Conservation (phyloP, 1,284 basidiomycete genomes). For the Grifola frondosa region DNA sequence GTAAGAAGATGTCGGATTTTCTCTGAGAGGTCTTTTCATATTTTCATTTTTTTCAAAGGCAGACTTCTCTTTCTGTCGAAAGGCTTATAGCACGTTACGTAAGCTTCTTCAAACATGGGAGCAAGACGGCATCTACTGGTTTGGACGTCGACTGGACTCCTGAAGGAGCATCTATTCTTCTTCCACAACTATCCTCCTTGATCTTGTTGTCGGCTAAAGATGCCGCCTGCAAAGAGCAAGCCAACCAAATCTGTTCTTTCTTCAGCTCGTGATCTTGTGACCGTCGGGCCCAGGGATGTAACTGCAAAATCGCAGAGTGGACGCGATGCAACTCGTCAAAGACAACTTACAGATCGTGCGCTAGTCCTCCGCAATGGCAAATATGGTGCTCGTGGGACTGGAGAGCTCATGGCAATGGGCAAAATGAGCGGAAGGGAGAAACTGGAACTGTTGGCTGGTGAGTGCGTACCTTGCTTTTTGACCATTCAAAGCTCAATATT, state of each 20-base stretch:
- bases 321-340: slow-evolving; percentile 48
- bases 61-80: too few species aligned
- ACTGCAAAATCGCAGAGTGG: slow-evolving; percentile 36
- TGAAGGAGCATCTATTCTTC: too few species aligned
- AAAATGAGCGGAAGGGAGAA: slow-evolving; percentile 75
- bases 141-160: too few species aligned
- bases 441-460: slow-evolving; percentile 72
- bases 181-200: too few species aligned
- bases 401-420: slow-evolving; percentile 55
- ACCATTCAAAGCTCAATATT: slow-evolving; percentile 2
- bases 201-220: slow-evolving; percentile 2
- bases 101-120: too few species aligned
- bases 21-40: too few species aligned
- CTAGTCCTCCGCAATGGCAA: slow-evolving; percentile 73
- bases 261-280: slow-evolving; percentile 44
- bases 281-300: slow-evolving; percentile 53
- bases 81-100: too few species aligned
- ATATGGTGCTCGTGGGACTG: slow-evolving; percentile 65
- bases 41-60: too few species aligned
- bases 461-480: slow-evolving; percentile 14
- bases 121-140: too few species aligned
- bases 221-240: slow-evolving; percentile 15
- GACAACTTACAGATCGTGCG: slow-evolving; percentile 67
- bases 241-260: slow-evolving; percentile 24
- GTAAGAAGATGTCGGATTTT: too few species aligned